phyloP scores from a whole-genome alignment of 331 rosid species.

The Prunus yedoensis region DNA sequence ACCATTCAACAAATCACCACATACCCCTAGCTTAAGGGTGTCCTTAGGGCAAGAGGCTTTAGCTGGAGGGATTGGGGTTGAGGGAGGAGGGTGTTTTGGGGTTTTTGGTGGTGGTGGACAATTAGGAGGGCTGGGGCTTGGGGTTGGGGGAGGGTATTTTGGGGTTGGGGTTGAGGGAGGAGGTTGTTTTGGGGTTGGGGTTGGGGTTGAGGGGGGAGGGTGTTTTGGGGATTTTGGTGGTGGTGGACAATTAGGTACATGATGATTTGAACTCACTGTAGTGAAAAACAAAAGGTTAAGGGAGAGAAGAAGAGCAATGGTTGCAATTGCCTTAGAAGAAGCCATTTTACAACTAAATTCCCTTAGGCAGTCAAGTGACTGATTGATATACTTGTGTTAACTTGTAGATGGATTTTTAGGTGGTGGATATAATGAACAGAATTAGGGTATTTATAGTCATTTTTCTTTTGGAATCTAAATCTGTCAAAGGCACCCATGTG shows the following conservation, averaged over 20 bases:
- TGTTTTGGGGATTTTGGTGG: too few species aligned
- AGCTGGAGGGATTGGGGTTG: background rate
- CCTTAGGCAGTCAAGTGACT: background rate
- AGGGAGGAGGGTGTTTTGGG: background rate
- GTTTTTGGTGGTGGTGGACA: conserved; percentile 4
- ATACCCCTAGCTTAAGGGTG: conserved; percentile 65
- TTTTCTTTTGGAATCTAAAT: background rate
- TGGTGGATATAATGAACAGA: background rate
- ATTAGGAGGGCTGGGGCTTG: background rate
- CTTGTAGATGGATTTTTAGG: background rate
- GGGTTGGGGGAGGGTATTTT: too few species aligned
- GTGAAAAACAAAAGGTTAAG: conserved; percentile 29
- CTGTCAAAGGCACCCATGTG: conserved; percentile 17
- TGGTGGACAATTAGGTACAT: background rate
- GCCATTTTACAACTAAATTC: conserved; percentile 20
- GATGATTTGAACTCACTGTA: conserved; percentile 15
- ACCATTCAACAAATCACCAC: conserved; percentile 48
- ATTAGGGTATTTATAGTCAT: conserved; percentile 16
- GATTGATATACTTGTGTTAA: background rate
- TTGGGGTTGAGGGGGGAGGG: too few species aligned
- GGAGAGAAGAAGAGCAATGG: conserved; percentile 23
- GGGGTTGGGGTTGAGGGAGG: too few species aligned
- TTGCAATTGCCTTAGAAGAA: conserved; percentile 20
- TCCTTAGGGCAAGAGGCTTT: conserved; percentile 34
- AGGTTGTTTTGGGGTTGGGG: too few species aligned